Evolutionary conservation across 352 stramenopile genomes (phyloP).

Genomic region (Globisporangium paroecandrum): DNA sequence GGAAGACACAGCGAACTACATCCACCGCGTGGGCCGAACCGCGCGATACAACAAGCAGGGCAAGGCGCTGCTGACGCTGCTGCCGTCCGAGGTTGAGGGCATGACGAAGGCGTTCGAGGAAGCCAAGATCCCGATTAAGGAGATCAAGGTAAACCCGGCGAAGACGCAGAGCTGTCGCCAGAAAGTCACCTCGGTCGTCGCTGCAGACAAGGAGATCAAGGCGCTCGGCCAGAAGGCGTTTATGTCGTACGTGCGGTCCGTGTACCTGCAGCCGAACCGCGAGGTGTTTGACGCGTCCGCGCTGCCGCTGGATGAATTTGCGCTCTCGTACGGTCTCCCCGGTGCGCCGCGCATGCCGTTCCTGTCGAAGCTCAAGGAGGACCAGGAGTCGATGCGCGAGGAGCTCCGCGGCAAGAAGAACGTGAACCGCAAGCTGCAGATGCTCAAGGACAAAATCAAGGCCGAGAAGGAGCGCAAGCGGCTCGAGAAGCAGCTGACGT

Average conservation of each 20-base stretch:
- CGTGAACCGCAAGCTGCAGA: constrained; percentile 94
- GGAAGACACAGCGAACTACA: constrained; percentile 97
- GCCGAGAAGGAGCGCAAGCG: constrained; percentile 94
- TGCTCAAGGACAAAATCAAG: constrained; percentile 98
- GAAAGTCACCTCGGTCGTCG: constrained; percentile 91
- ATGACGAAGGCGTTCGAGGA: constrained; percentile 88
- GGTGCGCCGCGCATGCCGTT: constrained; percentile 92
- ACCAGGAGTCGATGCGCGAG: constrained; percentile 78
- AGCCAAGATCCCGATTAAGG: constrained; percentile 94
- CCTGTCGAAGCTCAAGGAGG: constrained; percentile 78
- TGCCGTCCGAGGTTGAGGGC: constrained; percentile 88
- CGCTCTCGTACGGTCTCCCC: constrained; percentile 91
- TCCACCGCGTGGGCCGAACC: constrained; percentile 97
- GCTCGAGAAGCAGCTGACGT: constrained; percentile 68
- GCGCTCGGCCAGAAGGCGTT: constrained; percentile 97
- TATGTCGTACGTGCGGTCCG: constrained; percentile 96
- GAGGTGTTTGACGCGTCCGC: constrained; percentile 91
- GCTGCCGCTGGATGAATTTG: constrained; percentile 92
- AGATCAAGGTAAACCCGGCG: constrained; percentile 95
- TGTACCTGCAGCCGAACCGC: constrained; percentile 95
- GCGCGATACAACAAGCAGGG: constrained; percentile 94
- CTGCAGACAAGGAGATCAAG: constrained; percentile 93
- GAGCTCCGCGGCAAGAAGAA: constrained; percentile 94
- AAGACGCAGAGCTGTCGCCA: constrained; percentile 93
- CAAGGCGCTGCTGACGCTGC: constrained; percentile 90